Conservation (phyloP, 768 basidiomycete genomes). For the Rhizopogon rudus region DNA sequence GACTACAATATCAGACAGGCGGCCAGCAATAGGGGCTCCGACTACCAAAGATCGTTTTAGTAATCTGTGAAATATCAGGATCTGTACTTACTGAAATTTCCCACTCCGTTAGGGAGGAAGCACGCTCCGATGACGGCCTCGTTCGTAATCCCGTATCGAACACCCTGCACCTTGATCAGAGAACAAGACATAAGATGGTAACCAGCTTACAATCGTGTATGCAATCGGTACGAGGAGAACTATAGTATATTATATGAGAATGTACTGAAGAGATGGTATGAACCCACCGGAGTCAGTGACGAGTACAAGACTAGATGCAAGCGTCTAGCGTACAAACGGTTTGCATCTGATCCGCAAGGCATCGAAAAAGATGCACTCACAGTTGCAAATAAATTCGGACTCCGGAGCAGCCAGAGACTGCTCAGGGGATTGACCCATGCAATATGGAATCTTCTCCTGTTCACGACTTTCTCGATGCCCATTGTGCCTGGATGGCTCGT, state of each 20-base stretch:
- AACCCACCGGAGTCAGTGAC: no score
- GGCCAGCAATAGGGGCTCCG: conserved; percentile 53
- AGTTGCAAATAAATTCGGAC: conserved; percentile 46
- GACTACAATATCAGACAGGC: conserved; percentile 48
- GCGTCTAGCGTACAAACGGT: no score
- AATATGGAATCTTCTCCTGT: conserved; percentile 16
- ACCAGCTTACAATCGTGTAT: conserved; percentile 53
- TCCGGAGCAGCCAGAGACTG: conserved; percentile 42
- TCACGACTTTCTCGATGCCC: conserved; percentile 50
- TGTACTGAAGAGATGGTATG: no score
- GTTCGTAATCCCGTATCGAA: conserved; percentile 29
- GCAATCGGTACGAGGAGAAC: conserved; percentile 38
- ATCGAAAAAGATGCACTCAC: conserved; percentile 28
- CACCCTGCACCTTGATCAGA: conserved; percentile 19
- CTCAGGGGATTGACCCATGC: conserved; percentile 51
- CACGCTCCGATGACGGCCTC: conserved; percentile 31
- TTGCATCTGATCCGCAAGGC: not conserved
- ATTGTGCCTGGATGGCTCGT: conserved; percentile 55
- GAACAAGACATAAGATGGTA: not conserved
- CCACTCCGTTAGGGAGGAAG: conserved; percentile 31
- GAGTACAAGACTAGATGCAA: no score
- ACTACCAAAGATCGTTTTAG: conserved; percentile 28
- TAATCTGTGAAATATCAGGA: not conserved
- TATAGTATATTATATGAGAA: not conserved
- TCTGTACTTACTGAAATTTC: conserved; percentile 27